A percentile compares a stretch with the other conserved stretches of the same genome.
Evolutionary conservation across 495 filamentous ascomycete species (phyloP).

Genomic region (Penicillium silybi): DNA sequence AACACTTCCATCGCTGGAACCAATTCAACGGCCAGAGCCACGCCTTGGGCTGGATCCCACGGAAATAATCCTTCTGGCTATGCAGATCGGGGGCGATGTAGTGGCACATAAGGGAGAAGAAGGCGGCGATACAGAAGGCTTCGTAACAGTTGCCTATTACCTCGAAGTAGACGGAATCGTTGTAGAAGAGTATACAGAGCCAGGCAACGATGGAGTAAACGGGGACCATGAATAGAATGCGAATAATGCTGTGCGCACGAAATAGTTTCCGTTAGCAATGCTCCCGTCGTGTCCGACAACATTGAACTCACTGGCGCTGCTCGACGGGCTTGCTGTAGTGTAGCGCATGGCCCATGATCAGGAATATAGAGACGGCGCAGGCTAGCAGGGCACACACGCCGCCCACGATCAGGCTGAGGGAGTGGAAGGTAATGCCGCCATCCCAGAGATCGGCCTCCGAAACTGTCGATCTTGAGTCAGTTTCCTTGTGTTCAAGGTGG

Average conservation of each 20-base stretch:
- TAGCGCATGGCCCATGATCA: slow-evolving; percentile 73
- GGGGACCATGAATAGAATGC: slow-evolving; percentile 88
- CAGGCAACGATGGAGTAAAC: slow-evolving; percentile 77
- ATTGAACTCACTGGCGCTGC: slow-evolving; percentile 67
- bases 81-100: slow-evolving; percentile 79
- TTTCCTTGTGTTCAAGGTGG: neutral
- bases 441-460: slow-evolving; percentile 44
- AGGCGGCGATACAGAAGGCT: slow-evolving; percentile 85
- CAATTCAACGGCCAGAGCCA: slow-evolving; percentile 72
- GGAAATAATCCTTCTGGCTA: slow-evolving; percentile 85
- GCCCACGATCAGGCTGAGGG: slow-evolving; percentile 44
- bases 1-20: slow-evolving; percentile 64
- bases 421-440: slow-evolving; percentile 47
- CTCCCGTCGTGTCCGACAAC: neutral
- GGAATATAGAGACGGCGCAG: slow-evolving; percentile 35
- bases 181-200: slow-evolving; percentile 72
- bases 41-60: slow-evolving; percentile 58
- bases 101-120: slow-evolving; percentile 84
- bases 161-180: slow-evolving; percentile 76
- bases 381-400: slow-evolving; percentile 46
- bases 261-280: slow-evolving; percentile 1
- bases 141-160: slow-evolving; percentile 86
- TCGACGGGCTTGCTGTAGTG: slow-evolving; percentile 81
- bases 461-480: slow-evolving; percentile 24
- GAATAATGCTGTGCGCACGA: slow-evolving; percentile 68